Base-by-base conservation (phyloP, 768 basidiomycete species). In the Kwoniella heveanensis region DNA sequence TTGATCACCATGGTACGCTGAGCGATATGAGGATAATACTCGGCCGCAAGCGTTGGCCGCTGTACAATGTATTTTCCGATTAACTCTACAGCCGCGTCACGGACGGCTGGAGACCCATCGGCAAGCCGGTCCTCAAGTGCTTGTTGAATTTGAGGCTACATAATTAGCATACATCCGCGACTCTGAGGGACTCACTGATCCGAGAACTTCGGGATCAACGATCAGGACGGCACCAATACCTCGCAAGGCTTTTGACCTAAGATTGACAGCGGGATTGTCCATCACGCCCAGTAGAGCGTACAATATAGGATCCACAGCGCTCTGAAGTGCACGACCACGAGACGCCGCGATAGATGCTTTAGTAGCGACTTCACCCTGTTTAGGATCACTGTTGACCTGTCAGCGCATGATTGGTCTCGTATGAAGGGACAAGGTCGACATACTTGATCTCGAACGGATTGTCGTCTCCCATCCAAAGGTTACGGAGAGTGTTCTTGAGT, bases 11-110 rank as follows among this genome's bases (percentile, higher is more conserved):
- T 89, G 68, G 96, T 91, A 4, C 96, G 88, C 64, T 92, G 90
- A 1, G 90, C 87, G 57, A 99, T 90, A 77, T 87, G 88, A 51
- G 85, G 83, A 72, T 94, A 95, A 81, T 98, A 98, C 70, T 93
- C 87, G 2, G 86, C 85, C 0, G 90, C 91, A n/a, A 98, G 87
- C 59, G 88, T 87, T 0, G 92, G 91, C 0, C 88, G 88, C 65
- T 92, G 89, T 36, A 93, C 86, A 83, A 98, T 88, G 73, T 98
- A 95, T 81, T 92, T 95, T n/a, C 96, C 96, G 61, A 98, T 91
- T 61, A 99, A 82, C 74, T 98, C 96, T 15, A 99, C 91, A 5
- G 95, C 93, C 4, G 93, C 92, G 77, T 99, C 96, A 12, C 96
- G 90, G 7, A 99, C 96, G 19, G 90, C 90, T 0, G 96, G 89